Evolutionary conservation across 768 basidiomycete genomes (phyloP), one percentile per base, ranked within the genome.

Genomic region (Suillus discolor): DNA sequence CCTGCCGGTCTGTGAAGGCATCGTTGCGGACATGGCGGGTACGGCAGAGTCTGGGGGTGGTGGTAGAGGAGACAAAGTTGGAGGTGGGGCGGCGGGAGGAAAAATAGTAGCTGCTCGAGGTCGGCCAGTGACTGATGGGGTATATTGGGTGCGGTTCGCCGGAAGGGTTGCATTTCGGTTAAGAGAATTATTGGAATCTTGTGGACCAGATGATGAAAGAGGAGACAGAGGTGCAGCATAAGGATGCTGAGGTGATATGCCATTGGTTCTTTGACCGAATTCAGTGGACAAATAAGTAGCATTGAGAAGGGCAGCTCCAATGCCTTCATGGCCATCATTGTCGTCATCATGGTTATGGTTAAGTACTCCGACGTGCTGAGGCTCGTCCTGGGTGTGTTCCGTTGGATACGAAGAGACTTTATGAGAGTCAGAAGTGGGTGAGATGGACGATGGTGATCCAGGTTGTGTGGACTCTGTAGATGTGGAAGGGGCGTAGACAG

Each of bases 41-140:
- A 71, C 57, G 31, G 72, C 67, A 74, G 66, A 45, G 73, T 78
- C 74, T 31, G 89, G 87, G 55, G 77, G 75, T 1, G 89, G 86
- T 0, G 86, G 88, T 0, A 90, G 90, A 15, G 87, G 79, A 4
- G 87, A 82, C 57, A 82, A 80, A 20, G 81, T 79, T 38, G 91
- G 91, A 18, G 88, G 89, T 3, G 91, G 91, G 0, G 81, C 83
- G 51, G 86, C 82, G 13, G 89, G 89, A 6, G 89, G 89, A 44
- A 92, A 83, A 12, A 81, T 82, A 63, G 91, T 88, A 49, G 81
- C 75, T 64, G 89, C 83, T 64, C 84, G 77, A 44, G 88, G 82
- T 66, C 87, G 82, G 47, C 78, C 74, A 18, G 73, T 69, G 28
- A 69, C 59, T 11, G 62, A 57, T 20, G 71, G 53, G 53, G 72